Conservation (phyloP, 2,329 filamentous ascomycete species). For the Diaporthe aspalathi region DNA sequence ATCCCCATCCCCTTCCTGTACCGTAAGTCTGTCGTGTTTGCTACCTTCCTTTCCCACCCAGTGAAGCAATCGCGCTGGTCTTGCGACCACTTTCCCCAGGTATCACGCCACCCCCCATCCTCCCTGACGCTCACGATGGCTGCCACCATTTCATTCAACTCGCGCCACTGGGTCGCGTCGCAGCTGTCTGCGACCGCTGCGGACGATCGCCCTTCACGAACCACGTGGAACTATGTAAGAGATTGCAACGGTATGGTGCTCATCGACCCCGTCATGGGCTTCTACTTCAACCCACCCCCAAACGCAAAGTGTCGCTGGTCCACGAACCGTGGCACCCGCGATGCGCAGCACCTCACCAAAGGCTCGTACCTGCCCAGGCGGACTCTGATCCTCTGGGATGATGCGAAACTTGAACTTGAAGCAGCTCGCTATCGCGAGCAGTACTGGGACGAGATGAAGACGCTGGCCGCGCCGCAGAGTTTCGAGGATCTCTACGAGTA, state of each 20-base stretch:
- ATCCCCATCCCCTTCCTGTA: slow-evolving; percentile 11
- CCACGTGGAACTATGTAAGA: slow-evolving; percentile 32
- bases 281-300: slow-evolving; percentile 38
- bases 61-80: slow-evolving; percentile 27
- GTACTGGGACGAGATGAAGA: slow-evolving; percentile 51
- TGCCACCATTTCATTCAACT: slow-evolving; percentile 47
- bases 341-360: slow-evolving; percentile 17
- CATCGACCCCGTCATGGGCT: slow-evolving; percentile 39
- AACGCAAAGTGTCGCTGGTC: slow-evolving; percentile 39
- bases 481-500: slow-evolving; percentile 59
- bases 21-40: slow-evolving; percentile 26
- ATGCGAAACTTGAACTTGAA: slow-evolving; percentile 22
- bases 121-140: slow-evolving; percentile 23
- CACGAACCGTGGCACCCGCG: slow-evolving; percentile 34
- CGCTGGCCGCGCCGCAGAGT: slow-evolving; percentile 46
- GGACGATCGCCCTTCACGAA: slow-evolving; percentile 1
- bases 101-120: background rate
- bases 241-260: slow-evolving; percentile 10
- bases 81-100: background rate
- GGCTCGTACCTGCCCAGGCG: slow-evolving; percentile 17
- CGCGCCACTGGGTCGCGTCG: slow-evolving; percentile 1
- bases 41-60: slow-evolving; percentile 6
- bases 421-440: slow-evolving; percentile 48
- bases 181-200: slow-evolving; percentile 6
- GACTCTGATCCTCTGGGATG: slow-evolving; percentile 23